Conservation (phyloP, 1,284 basidiomycete species). For the Cutaneotrichosporon arboriforme region DNA sequence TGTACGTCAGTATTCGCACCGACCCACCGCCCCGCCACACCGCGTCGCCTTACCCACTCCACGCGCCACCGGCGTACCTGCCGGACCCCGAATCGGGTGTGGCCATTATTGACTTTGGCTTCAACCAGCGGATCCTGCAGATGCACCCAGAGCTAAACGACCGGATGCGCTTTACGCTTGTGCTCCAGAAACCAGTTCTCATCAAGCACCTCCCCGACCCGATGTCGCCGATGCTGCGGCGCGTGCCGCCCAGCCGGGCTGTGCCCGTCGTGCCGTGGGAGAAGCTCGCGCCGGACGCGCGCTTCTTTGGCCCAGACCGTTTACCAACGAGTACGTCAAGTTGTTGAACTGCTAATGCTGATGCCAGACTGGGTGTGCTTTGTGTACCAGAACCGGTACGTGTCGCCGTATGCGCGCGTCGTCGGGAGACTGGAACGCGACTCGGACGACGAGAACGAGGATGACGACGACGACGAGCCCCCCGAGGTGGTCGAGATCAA, state of each 20-base stretch:
- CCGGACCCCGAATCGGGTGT: constrained; percentile 42
- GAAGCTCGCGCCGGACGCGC: constrained; percentile 35
- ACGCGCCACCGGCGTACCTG: constrained; percentile 28
- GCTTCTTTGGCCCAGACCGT: constrained; percentile 36
- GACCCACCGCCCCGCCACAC: constrained; percentile 44
- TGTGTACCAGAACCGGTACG: constrained; percentile 44
- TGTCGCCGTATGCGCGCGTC: constrained; percentile 15
- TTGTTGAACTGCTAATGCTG: neutral
- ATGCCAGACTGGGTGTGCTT: constrained; percentile 44
- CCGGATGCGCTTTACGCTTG: constrained; percentile 21
- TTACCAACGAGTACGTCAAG: constrained; percentile 19
- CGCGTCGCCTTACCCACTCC: constrained; percentile 33
- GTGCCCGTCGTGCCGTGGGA: constrained; percentile 31
- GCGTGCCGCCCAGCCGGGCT: constrained; percentile 24
- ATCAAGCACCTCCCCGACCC: constrained; percentile 36
- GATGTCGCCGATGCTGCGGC: constrained; percentile 27
- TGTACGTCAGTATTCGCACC: constrained; percentile 33
- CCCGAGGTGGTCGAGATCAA: constrained; percentile 11
- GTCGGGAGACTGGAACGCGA: neutral
- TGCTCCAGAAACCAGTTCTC: constrained; percentile 34
- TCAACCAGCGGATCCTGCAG: constrained; percentile 29
- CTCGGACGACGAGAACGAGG: neutral
- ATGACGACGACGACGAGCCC: constrained; percentile 3
- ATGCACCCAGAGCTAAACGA: constrained; percentile 23
- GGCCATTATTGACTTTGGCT: constrained; percentile 27